Evolutionary conservation across 177 flowering plant species (phyloP), one percentile per base, ranked within the genome.

Genomic region (Vitis hybrid): DNA sequence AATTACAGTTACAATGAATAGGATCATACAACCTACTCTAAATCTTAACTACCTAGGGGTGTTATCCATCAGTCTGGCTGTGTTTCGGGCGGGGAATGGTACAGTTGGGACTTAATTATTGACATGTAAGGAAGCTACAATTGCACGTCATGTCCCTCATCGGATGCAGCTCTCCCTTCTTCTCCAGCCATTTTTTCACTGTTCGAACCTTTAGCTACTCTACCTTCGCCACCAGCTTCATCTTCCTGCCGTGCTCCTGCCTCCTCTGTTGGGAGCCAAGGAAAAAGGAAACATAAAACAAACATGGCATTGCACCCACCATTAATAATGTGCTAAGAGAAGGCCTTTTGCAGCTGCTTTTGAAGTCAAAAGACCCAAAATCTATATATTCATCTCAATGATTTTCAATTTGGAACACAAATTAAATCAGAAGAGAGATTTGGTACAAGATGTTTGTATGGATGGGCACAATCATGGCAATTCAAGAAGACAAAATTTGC

Each of bases 161-260:
- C 70, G 8, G 76, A 68, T 57, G 72, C 75, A 60, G 58, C 49
- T 65, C 82, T 67, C 50, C 66, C 76, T 10, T 73, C 76, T 7
- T 73, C 79, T 49, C 78, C 51, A 2, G 58, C 73, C 71, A 62
- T 71, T 55, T 64, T 79, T 51, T 79, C 79, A 53, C 74, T 81
- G 64, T 81, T 82, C 29, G 83, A 56, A 18, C 79, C 79, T 57
- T 77, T 76, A 51, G 57, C 55, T n/a, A 29, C 60, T 68, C 77
- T 76, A 29, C 74, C 80, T 51, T 69, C 26, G 26, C 26, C 77
- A 51, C 65, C 75, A 68, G 67, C 50, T 52, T 76, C 77, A 67
- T 75, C 70, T 52, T 63, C 76, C 53, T 69, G 82, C 57, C 55
- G 73, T 51, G 73, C 77, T 74, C 82, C 79, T 75, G 11, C 79